Base-by-base conservation (phyloP, 2,329 filamentous ascomycete genomes). In the Neofusicoccum cordaticola region DNA sequence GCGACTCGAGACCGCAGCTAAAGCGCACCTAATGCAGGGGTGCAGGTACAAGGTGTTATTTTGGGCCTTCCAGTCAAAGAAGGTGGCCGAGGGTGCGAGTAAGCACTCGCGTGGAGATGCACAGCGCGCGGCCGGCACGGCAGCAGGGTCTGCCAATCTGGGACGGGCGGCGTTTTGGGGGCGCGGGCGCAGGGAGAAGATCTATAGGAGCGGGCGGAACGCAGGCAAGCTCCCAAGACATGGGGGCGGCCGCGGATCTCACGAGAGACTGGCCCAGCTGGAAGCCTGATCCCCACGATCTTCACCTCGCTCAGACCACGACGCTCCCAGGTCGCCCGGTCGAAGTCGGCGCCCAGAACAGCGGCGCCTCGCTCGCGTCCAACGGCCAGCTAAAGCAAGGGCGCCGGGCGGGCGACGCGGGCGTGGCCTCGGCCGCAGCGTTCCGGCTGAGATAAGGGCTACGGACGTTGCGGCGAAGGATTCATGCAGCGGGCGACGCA, bases 231-330 rank as follows among this genome's bases (percentile, higher is more conserved):
- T 34, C 27, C 56, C 56, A 60, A 60, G 56, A 60, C 56, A 60
- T 60, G 41, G 56, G 56, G 37, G 11, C 22, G 27, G 31, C 57
- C 15, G 57, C 35, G 44, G 58, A 62, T 51, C 58, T 62, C 45
- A 62, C 58, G 58, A 62, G 57, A 62, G 37, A 62, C 45, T 39
- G 47, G 37, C 19, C 17, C 27, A 15, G 42, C 42, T 47, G 35
- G 35, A 17, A 58, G 61, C 61, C 61, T 56, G 61, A 56, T 63
- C 50, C 39, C 39, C 61, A 63, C 56, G 61, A 63, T 63, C 50
- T 44, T 48, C 61, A 22, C 31, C 8, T 19, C 42, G 41, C 53
- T 58, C 53, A 58, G 41, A 35, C 53, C 53, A 42, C 52, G 37
- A 41, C 41, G 22, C 22, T 22, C 22, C 2, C 22, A 22, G 22